A percentile compares a stretch with the other conserved stretches of the same genome.
Evolutionary conservation across 805 yeast species (phyloP).

Genomic region (Lipomyces yamanashiensis): DNA sequence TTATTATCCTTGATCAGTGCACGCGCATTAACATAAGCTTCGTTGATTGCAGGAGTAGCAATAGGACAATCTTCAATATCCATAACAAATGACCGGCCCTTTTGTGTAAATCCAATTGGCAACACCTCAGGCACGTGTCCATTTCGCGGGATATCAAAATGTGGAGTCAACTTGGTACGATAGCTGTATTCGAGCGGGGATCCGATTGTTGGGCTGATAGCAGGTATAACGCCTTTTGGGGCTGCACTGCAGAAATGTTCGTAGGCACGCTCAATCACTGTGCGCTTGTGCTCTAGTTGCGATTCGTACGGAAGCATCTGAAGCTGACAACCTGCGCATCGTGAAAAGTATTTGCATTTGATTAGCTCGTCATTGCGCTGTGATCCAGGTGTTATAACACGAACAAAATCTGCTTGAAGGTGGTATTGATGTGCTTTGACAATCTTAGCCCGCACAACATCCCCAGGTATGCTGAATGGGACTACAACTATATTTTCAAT

Average conservation of each 20-base stretch:
- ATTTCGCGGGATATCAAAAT: constrained; percentile 77
- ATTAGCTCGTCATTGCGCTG: constrained; percentile 64
- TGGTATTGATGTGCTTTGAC: constrained; percentile 72
- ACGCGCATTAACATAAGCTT: constrained; percentile 75
- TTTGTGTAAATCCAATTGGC: constrained; percentile 85
- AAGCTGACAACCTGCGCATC: constrained; percentile 93
- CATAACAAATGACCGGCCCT: constrained; percentile 68
- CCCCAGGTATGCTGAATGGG: constrained; percentile 91
- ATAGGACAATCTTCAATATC: constrained; percentile 95
- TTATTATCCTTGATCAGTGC: constrained; percentile 54
- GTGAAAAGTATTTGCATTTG: constrained; percentile 83
- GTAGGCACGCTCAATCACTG: constrained; percentile 82
- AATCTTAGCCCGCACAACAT: constrained; percentile 67
- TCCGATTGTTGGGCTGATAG: constrained; percentile 63
- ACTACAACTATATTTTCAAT: constrained; percentile 69
- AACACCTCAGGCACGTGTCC: constrained; percentile 44
- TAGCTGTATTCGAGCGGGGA: constrained; percentile 80
- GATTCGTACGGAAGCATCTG: constrained; percentile 75
- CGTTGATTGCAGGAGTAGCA: constrained; percentile 79
- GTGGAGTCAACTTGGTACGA: constrained; percentile 95
- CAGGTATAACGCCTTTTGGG: constrained; percentile 54
- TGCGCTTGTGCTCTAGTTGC: constrained; percentile 73
- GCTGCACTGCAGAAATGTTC: constrained; percentile 60
- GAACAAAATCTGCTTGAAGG: constrained; percentile 70
- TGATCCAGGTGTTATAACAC: constrained; percentile 52